Base-by-base conservation (phyloP, 2,329 filamentous ascomycete genomes). In the Dactylonectria estremocensis region DNA sequence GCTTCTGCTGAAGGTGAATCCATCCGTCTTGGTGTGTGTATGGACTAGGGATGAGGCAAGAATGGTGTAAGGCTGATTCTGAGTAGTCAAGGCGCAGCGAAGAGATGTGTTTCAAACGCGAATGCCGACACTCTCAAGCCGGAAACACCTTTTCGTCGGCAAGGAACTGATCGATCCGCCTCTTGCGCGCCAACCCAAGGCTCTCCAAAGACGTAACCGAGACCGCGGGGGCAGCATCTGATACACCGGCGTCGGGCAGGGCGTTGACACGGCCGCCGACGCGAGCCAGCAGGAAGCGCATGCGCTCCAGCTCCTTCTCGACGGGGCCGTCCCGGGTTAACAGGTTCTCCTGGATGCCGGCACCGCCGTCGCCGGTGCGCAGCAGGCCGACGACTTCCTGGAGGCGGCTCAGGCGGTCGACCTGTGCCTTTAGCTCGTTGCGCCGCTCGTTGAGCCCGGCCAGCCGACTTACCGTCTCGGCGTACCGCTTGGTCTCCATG, bases 251-350 rank as follows among this genome's bases (percentile, higher is more conserved):
- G 1, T 68, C 58, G 5, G 74, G 70, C n/a, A 76, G 43, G 28
- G 70, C 66, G 46, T 73, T 60, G n/a, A 91, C 82, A 20, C 88
- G 84, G 2, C 85, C 88, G 5, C 86, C 85, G 0, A 92, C 89
- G 28, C 90, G 84, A 1, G 86, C 85, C 61, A 92, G 83, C 68
- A 94, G 79, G 70, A 90, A 83, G 37, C 90, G 86, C 86, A 91
- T 93, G 69, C 86, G 87, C 77, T 90, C 88, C 61, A 94, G 81
- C 79, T 94, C 92, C 60, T 82, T 83, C 76, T 91, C 91, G 10
- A 94, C 78, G 54, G 90, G 86, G 1, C 90, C 89, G 75, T 91
- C 88, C 35, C 88, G 87, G 57, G 89, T 91, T 1, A 92, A 85
- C 3, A 94, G 78, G 76, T 93, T 93, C 65, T 89, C 86, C 77